phyloP scores from a whole-genome alignment of 176 grass and related monocot species.

The Tillandsia fasciculata region DNA sequence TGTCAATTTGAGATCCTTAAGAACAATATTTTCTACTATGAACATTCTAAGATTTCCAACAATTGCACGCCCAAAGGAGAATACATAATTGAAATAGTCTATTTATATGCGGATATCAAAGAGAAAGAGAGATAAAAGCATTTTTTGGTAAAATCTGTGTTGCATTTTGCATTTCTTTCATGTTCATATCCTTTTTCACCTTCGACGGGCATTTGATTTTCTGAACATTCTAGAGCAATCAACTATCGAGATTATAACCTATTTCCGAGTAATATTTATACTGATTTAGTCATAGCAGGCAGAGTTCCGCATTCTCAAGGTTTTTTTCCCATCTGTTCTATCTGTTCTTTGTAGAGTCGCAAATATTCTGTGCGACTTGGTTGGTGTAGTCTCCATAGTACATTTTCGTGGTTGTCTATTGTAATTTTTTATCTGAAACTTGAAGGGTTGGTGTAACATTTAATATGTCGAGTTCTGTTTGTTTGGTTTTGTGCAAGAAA shows the following conservation, averaged over 20 bases:
- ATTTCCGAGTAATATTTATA: no score
- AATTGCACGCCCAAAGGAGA: not conserved
- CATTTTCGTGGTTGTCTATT: not conserved
- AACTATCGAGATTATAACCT: no score
- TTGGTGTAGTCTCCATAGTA: no score
- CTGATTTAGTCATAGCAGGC: no score
- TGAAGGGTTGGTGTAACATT: not conserved
- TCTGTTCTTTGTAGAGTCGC: no score
- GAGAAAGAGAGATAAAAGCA: not conserved
- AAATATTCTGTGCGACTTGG: no score
- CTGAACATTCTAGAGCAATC: no score
- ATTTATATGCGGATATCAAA: not conserved
- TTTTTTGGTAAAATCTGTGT: not conserved
- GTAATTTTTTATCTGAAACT: not conserved
- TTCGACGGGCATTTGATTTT: no score
- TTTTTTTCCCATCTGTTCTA: no score
- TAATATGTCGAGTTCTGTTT: not conserved
- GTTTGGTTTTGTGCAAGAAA: not conserved
- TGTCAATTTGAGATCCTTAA: not conserved
- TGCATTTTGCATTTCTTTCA: not conserved
- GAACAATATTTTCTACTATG: not conserved
- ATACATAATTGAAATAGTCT: not conserved
- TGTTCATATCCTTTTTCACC: no score
- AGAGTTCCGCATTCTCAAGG: no score
- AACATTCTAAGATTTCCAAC: not conserved